Conservation (phyloP, 1,284 basidiomycete genomes). For the Cryptococcus sp. region DNA sequence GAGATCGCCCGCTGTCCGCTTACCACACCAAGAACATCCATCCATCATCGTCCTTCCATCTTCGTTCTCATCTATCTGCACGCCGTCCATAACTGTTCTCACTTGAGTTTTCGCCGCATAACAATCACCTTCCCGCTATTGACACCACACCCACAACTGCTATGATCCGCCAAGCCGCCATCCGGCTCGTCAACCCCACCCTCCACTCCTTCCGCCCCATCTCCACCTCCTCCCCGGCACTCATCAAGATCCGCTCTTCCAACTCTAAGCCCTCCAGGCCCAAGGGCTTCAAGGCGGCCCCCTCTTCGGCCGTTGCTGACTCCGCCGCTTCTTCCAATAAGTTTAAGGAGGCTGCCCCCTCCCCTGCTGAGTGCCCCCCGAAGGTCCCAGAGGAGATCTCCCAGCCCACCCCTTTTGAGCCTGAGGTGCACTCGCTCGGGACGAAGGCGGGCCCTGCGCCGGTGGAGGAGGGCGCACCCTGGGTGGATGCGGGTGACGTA, state of each 20-base stretch:
- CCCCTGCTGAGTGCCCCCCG: constrained; percentile 33
- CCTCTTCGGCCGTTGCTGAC: background rate
- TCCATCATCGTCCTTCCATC: too few species aligned
- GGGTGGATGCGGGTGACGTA: background rate
- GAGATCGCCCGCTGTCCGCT: too few species aligned
- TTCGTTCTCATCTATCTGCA: too few species aligned
- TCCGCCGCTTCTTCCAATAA: background rate
- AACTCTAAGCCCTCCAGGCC: constrained; percentile 2
- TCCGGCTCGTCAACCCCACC: constrained; percentile 8
- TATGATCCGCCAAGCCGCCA: constrained; percentile 19
- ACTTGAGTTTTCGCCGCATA: too few species aligned
- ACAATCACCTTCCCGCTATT: too few species aligned
- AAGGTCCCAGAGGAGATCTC: constrained; percentile 23
- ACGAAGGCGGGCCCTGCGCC: background rate
- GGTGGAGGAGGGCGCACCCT: background rate
- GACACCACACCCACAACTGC: too few species aligned
- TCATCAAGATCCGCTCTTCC: constrained; percentile 24
- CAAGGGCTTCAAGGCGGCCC: constrained; percentile 1
- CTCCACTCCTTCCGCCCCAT: constrained; percentile 12
- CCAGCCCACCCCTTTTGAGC: constrained; percentile 26
- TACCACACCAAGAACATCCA: too few species aligned
- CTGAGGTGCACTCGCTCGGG: constrained; percentile 11
- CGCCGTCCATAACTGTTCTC: too few species aligned
- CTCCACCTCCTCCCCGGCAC: constrained; percentile 12
- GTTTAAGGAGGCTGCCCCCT: constrained; percentile 14